Conservation (phyloP, 1,284 basidiomycete species). For the Takashimella koratensis region DNA sequence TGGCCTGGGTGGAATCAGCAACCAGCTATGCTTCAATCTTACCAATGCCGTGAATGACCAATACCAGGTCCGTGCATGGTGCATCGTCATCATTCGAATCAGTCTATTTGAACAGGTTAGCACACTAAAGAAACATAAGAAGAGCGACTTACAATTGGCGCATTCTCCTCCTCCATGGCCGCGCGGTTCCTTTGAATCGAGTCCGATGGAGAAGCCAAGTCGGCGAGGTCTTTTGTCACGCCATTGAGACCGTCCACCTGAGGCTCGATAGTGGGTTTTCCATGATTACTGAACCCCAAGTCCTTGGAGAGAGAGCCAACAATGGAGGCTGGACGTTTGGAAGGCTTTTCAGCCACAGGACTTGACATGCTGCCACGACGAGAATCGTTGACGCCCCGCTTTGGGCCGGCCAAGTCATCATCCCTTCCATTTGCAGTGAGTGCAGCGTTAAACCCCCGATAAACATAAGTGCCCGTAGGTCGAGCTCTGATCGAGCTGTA, state of each 20-base stretch:
- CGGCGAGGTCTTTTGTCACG: background rate
- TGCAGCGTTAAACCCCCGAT: slow-evolving; percentile 51
- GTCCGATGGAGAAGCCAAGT: background rate
- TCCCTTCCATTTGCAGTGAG: slow-evolving; percentile 14
- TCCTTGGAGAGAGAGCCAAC: slow-evolving; percentile 15
- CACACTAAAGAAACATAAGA: background rate
- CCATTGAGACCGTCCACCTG: background rate
- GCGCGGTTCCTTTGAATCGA: slow-evolving; percentile 7
- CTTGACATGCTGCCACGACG: slow-evolving; percentile 27
- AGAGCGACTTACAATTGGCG: slow-evolving; percentile 29
- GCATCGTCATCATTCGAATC: slow-evolving; percentile 41
- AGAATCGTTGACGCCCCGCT: slow-evolving; percentile 16
- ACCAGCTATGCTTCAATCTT: slow-evolving; percentile 23
- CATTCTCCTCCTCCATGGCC: slow-evolving; percentile 44
- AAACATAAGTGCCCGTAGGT: slow-evolving; percentile 49
- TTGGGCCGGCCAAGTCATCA: background rate
- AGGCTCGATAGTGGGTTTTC: slow-evolving; percentile 4
- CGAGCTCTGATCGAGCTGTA: slow-evolving; percentile 45
- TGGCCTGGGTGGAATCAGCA: slow-evolving; percentile 25
- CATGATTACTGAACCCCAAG: slow-evolving; percentile 4
- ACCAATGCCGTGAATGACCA: slow-evolving; percentile 55
- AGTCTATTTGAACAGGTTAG: slow-evolving; percentile 14
- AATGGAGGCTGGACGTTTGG: slow-evolving; percentile 5
- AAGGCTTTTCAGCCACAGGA: slow-evolving; percentile 14
- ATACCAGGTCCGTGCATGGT: slow-evolving; percentile 52